Base-by-base conservation (phyloP, 306 rosid species). In the Castanospermum australe region DNA sequence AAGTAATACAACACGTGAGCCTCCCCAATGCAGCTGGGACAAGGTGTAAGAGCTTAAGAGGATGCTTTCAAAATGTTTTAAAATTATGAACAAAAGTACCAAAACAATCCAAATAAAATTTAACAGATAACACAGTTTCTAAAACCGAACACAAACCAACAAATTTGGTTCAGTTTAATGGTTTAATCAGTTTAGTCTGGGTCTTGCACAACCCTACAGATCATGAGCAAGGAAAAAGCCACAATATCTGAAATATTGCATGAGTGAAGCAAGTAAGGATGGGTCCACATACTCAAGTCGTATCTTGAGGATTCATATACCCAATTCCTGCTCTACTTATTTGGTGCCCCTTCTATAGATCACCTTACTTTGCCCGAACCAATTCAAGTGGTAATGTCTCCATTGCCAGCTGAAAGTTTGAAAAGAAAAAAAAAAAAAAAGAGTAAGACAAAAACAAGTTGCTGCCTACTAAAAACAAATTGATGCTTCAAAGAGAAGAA, bases 351-450 rank as follows among this genome's bases (percentile, higher is more conserved):
- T 48, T 51, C 44, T 30, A 11, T 52, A 60, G 51, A 76, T 61
- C 70, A 42, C 68, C 84, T 86, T 73, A 89, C 86, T 69, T 84
- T 64, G 86, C 41, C 75, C 98, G 86, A 78, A 88, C 84, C 65
- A 95, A 89, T 80, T 95, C 98, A 41, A 95, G 96, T 0, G 98
- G 99, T 60, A 95, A 78, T 64, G 92, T 84, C 84, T 91, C 99
- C 90, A 86, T 82, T 45, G 98, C 99, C 81, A 84, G 77, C 99
- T 95, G 91, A 47, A 79, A 77, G 75, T 48, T 79, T 50, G 47
- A 57, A 67, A 9, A 38, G 24, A 41, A 45, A 51, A 68, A 52
- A 57, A 67, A 9, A 38, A 30, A 41, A 45, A 51, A 68, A 21
- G 17, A 30, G 48, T 44, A n/a, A 81, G 79, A 73, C 24, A 54